phyloP scores from a whole-genome alignment of 257 asterid genomes.

The Solanum medicagineum region DNA sequence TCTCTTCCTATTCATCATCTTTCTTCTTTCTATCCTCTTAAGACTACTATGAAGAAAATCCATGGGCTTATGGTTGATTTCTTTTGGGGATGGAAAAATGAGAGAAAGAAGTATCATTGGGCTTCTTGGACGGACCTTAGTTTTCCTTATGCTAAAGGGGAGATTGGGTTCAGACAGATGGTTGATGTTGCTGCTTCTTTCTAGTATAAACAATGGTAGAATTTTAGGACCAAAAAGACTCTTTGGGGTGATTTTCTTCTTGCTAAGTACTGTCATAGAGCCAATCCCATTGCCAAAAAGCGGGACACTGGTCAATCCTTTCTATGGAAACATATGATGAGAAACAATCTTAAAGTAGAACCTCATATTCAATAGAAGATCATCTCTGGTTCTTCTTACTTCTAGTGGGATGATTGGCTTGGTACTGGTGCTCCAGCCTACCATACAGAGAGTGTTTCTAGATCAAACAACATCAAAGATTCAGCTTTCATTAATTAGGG shows the following conservation, averaged over 20 bases:
- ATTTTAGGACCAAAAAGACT: fast-evolving
- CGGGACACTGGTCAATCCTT: neutral
- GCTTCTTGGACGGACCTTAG: neutral
- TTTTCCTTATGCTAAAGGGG: neutral
- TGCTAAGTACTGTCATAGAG: neutral
- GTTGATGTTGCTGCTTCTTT: neutral
- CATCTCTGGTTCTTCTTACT: fast-evolving
- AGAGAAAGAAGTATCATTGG: neutral
- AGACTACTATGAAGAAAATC: neutral
- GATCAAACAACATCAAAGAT: fast-evolving
- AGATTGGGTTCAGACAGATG: fast-evolving
- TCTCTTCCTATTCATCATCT: too few species aligned
- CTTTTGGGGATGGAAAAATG: neutral
- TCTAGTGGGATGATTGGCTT: neutral
- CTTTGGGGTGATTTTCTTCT: neutral
- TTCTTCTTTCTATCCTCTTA: fast-evolving
- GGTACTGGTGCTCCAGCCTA: fast-evolving
- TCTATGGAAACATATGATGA: neutral
- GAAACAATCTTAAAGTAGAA: fast-evolving
- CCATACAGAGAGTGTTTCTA: fast-evolving
- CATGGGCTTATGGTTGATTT: neutral
- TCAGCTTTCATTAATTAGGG: too few species aligned
- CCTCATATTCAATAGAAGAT: fast-evolving
- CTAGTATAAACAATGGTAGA: neutral
- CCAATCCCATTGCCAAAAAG: neutral